A percentile compares a stretch with the other conserved stretches of the same genome.
Evolutionary conservation across 495 filamentous ascomycete genomes (phyloP).

Genomic region (Penicillium dipodomyicola): DNA sequence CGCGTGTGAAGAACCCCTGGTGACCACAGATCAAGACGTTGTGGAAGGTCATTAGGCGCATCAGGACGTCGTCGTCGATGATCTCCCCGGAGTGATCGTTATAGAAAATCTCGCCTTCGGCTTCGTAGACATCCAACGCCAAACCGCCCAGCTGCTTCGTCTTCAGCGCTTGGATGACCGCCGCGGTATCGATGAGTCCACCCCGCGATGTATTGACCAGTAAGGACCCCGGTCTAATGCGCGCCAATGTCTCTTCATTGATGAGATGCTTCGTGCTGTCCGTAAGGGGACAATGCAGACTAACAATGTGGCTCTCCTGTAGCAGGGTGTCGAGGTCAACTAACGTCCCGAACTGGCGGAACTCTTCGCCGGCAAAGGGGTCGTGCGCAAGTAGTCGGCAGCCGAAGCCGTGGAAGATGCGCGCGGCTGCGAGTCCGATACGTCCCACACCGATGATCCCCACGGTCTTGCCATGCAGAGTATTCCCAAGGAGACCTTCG

Average conservation of each 20-base stretch:
- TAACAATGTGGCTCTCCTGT: slow-evolving; percentile 56
- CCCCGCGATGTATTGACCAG: slow-evolving; percentile 68
- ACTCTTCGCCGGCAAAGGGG: slow-evolving; percentile 47
- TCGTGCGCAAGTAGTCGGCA: slow-evolving; percentile 61
- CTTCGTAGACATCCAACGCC: slow-evolving; percentile 83
- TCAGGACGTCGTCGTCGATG: slow-evolving; percentile 65
- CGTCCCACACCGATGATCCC: slow-evolving; percentile 38
- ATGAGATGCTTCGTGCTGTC: slow-evolving; percentile 60
- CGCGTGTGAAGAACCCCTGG: slow-evolving; percentile 68
- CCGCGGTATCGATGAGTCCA: slow-evolving; percentile 57
- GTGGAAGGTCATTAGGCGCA: slow-evolving; percentile 67
- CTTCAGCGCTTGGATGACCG: slow-evolving; percentile 61
- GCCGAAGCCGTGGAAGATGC: slow-evolving; percentile 60
- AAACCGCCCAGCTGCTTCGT: slow-evolving; percentile 61
- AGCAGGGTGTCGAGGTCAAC: slow-evolving; percentile 55
- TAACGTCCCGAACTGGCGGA: slow-evolving; percentile 51
- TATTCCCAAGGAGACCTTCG: slow-evolving; percentile 60
- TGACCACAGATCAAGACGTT: slow-evolving; percentile 68
- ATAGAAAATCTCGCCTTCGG: slow-evolving; percentile 66
- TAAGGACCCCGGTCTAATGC: slow-evolving; percentile 59
- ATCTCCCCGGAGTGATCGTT: slow-evolving; percentile 64
- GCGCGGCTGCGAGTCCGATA: slow-evolving; percentile 37
- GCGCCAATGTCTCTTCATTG: slow-evolving; percentile 47
- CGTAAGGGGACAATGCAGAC: slow-evolving; percentile 63
- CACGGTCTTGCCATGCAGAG: slow-evolving; percentile 58